Percentiles rank a stretch among this genome's conserved stretches.
These are phyloP conservation scores for Clitopilus hobsonii DNA, from an alignment of 768 basidiomycete species.

Conservation along the genomic window DNA sequence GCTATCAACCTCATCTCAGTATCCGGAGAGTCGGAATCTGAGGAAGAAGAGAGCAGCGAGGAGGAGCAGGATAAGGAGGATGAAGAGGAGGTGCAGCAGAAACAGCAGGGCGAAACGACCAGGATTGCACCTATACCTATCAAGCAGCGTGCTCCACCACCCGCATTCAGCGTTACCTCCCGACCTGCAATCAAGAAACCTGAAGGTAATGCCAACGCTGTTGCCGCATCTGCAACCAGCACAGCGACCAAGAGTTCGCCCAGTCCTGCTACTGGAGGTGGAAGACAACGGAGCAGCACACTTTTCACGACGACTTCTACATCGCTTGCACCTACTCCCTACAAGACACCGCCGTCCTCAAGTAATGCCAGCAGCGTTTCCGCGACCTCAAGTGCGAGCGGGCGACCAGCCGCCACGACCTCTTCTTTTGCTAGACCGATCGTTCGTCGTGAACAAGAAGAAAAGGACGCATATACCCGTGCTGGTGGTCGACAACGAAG, in stretches of 20 bases:
- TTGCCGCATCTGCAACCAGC: background rate
- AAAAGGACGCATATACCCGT: background rate
- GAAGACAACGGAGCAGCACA: conserved; percentile 36
- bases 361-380: background rate
- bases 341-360: background rate
- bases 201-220: conserved; percentile 1
- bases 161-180: conserved; percentile 60
- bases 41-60: conserved; percentile 20
- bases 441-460: background rate
- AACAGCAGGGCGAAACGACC: conserved; percentile 17
- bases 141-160: conserved; percentile 47
- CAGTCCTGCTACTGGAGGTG: background rate
- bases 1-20: conserved; percentile 36
- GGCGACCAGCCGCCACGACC: background rate
- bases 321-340: conserved; percentile 11
- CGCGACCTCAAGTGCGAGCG: background rate
- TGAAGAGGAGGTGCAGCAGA: conserved; percentile 8
- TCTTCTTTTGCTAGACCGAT: background rate
- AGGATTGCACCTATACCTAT: conserved; percentile 54
- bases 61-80: conserved; percentile 10
- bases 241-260: conserved; percentile 1
- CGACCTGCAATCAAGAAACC: conserved; percentile 39
- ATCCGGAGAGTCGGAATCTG: conserved; percentile 25
- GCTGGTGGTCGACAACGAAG: background rate
- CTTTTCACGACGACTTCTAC: conserved; percentile 25